Base-by-base conservation (phyloP, 2,329 filamentous ascomycete species). In the Trichoderma harzianum region DNA sequence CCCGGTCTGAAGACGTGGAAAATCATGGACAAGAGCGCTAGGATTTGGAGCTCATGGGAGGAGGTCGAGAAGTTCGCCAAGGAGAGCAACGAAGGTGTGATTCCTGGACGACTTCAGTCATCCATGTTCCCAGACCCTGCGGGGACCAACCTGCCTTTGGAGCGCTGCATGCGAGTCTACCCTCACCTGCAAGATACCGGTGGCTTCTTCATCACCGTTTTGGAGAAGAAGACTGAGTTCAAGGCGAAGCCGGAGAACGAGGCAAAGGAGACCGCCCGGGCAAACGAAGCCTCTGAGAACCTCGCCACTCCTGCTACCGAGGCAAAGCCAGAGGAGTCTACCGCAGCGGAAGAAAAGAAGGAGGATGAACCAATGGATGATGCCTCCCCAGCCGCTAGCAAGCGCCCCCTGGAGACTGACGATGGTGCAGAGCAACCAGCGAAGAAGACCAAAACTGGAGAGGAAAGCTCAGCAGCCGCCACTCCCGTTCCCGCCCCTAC, bases 111-210 rank as follows among this genome's bases (percentile, higher is more conserved):
- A 75, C 82, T 99, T 30, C 87, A 89, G 5, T 89, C 93, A 77
- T 91, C 90, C 79, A 97, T 98, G 93, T 99, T 99, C 83, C 88
- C 95, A 6, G 83, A 83, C 51, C 86, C 89, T 0, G 85, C 86
- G 71, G 83, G 82, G 18, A 82, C 83, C 51, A 83, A 88, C 82
- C 86, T 98, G 28, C 94, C 94, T 18, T 87, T 98, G 21, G 93
- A 98, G 77, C 89, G 92, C 73, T 98, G 95, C 82, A 95, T 98
- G 87, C 89, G 96, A 74, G 91, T 99, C 7, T 99, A 98, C 80
- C 93, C 95, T 39, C 96, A 99, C 81, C 88, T 94, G 79, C 96
- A 99, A 82, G 94, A 99, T 77, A 99, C 96, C 3, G 96, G 96
- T 70, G 95, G 92, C 26, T 99, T 99, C 86, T 99, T 99, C 84